Percentiles rank a stretch among this genome's conserved stretches.
phyloP scores from a whole-genome alignment of 805 yeast genomes.

The Novakomyces olei region DNA sequence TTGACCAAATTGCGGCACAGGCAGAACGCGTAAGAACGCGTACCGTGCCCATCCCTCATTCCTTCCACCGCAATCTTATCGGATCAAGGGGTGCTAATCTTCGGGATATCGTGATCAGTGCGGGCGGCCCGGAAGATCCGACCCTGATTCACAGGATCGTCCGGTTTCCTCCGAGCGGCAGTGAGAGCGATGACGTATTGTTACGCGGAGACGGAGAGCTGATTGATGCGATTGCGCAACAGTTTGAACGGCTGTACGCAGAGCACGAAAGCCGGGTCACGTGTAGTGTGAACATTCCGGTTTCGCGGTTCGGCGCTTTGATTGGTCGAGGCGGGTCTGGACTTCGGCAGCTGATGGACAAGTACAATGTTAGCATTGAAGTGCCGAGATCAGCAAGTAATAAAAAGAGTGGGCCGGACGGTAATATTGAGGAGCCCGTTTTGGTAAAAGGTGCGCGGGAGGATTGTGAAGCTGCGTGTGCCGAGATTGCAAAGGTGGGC shows the following conservation, averaged over 20 bases:
- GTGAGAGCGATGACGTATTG: conserved; percentile 27
- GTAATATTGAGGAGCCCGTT: conserved; percentile 25
- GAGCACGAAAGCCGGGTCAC: conserved; percentile 28
- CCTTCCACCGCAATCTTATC: conserved; percentile 50
- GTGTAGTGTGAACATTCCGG: conserved; percentile 28
- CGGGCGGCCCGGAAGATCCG: conserved; percentile 44
- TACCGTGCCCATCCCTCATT: conserved; percentile 43
- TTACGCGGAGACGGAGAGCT: conserved; percentile 55
- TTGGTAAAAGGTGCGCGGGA: conserved; percentile 8
- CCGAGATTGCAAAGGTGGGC: conserved; percentile 1
- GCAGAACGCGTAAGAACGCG: conserved; percentile 38
- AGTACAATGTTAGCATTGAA: conserved; percentile 37
- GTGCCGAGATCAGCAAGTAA: conserved; percentile 45
- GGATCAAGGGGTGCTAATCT: conserved; percentile 60
- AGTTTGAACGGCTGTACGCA: conserved; percentile 38
- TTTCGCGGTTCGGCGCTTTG: conserved; percentile 49
- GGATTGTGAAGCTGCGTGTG: conserved; percentile 8
- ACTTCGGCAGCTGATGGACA: conserved; percentile 50
- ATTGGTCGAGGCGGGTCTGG: conserved; percentile 65
- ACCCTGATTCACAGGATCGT: conserved; percentile 31
- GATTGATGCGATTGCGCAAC: conserved; percentile 44
- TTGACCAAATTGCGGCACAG: conserved; percentile 41
- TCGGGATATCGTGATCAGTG: conserved; percentile 49
- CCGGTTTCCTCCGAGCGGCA: conserved; percentile 47
- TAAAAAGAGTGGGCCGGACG: conserved; percentile 41